A percentile compares a stretch with the other conserved stretches of the same genome.
Evolutionary conservation across 2,329 filamentous ascomycete species (phyloP).

Genomic region (Epichloe bromicola): DNA sequence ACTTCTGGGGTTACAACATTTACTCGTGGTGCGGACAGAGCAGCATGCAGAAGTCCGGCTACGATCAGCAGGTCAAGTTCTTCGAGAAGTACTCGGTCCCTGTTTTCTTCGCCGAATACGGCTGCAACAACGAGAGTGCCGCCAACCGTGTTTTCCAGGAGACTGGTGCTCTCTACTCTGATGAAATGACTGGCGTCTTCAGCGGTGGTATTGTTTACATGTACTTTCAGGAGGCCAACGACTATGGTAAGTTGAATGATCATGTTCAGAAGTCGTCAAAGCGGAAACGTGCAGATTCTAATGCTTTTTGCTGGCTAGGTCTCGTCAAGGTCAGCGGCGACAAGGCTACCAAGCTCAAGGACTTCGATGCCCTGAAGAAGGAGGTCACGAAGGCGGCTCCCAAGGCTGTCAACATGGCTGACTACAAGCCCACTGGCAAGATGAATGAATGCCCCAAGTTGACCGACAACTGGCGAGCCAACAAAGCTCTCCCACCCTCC

Average conservation of each 20-base stretch:
- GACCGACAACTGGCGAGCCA: constrained; percentile 48
- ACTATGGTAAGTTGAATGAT: constrained; percentile 52
- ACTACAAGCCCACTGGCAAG: constrained; percentile 65
- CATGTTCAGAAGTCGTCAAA: neutral
- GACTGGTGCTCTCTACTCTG: constrained; percentile 65
- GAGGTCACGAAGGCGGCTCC: constrained; percentile 58
- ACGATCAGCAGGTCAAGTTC: constrained; percentile 69
- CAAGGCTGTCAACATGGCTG: constrained; percentile 47
- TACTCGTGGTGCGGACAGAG: constrained; percentile 97
- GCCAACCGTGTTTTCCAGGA: constrained; percentile 72
- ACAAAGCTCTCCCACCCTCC: constrained; percentile 60
- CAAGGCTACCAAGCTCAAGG: constrained; percentile 52
- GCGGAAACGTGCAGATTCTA: neutral
- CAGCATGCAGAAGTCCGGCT: constrained; percentile 63
- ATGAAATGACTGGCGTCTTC: constrained; percentile 75
- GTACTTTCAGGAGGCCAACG: constrained; percentile 86
- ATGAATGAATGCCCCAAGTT: constrained; percentile 58
- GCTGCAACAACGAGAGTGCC: constrained; percentile 62
- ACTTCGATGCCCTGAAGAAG: constrained; percentile 61
- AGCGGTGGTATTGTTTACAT: constrained; percentile 98
- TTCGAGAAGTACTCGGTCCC: constrained; percentile 85
- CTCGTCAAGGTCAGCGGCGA: constrained; percentile 49
- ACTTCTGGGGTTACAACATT: constrained; percentile 99
- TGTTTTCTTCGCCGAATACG: constrained; percentile 97
- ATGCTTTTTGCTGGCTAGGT: constrained; percentile 27